Evolutionary conservation across 108 stramenopile species (phyloP), one percentile per base, ranked within the genome.

Genomic region (Stephanodiscus triporus): DNA sequence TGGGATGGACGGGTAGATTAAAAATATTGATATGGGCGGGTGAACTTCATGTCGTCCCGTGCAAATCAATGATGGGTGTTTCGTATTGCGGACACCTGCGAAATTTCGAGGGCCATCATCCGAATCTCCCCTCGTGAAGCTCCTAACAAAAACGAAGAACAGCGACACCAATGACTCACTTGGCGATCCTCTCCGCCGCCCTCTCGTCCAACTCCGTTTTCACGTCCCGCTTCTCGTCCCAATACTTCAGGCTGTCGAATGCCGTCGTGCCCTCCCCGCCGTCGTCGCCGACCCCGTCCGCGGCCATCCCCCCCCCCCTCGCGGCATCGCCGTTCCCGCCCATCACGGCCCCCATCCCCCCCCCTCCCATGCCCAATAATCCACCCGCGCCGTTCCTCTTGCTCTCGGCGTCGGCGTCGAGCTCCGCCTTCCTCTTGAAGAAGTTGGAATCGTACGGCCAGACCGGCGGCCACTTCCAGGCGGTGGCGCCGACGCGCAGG

Each of bases 401-500:
- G 4, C 56, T 30, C 23, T 54, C 27, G 26, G 53, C 53, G 26
- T 27, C 53, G 30, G 60, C 60, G 5, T 68, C 67, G 36, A 85
- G 65, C 60, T 87, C 88, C 34, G 83, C 84, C 26, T 59, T 75
- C 24, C 81, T 77, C 57, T 73, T 70, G 66, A 95, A 95, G 60
- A 90, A 87, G 32, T 81, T 72, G 60, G 63, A 38, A 74, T 88
- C 91, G 57, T 95, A 95, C 0, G 95, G 95, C 91, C 91, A 95
- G 20, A 93, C 86, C 5, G 91, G 88, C 24, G 95, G 95, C 95
- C 95, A 95, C 62, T 89, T 91, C 95, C 95, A 95, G 8, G 89
- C 88, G 40, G 30, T 57, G 10, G 55, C 75, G 19, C 95, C 95
- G 0, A 95, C 95, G 17, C 91, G 84, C 19, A 95, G 66, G 23